phyloP scores from a whole-genome alignment of 768 basidiomycete genomes.

The Trametes punicea region DNA sequence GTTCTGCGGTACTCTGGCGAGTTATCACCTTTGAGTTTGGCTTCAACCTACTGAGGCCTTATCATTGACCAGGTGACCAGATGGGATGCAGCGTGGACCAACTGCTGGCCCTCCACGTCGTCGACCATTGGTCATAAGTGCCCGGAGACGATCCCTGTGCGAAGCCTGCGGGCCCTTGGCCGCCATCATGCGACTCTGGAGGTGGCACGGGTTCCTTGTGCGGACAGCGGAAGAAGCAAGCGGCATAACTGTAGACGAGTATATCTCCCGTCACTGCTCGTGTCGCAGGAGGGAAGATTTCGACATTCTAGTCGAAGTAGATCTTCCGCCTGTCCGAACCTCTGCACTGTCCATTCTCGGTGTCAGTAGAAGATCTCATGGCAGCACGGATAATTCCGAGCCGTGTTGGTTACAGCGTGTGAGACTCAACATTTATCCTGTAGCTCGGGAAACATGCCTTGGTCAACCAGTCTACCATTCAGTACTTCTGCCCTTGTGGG shows the following conservation, averaged over 20 bases:
- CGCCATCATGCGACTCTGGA: conserved; percentile 6
- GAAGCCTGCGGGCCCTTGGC: neutral
- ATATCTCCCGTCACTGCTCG: neutral
- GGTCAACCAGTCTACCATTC: no score
- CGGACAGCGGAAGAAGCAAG: neutral
- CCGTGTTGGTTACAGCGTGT: no score
- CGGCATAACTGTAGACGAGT: conserved; percentile 6
- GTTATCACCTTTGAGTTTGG: neutral
- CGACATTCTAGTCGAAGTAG: neutral
- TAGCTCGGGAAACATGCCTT: no score
- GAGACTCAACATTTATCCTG: no score
- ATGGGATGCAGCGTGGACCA: neutral
- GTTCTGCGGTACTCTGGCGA: conserved; percentile 1
- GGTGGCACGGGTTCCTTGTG: conserved; percentile 7
- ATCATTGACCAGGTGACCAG: conserved; percentile 10
- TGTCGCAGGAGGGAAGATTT: conserved; percentile 3
- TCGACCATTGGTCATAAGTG: conserved; percentile 16
- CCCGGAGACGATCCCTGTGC: conserved; percentile 16
- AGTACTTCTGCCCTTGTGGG: no score
- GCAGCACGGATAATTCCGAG: no score
- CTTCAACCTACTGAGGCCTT: conserved; percentile 7
- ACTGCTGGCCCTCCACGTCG: conserved; percentile 1
- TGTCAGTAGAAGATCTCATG: neutral
- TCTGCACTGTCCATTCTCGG: neutral
- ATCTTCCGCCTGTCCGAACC: conserved; percentile 7